phyloP scores from a whole-genome alignment of 192 early-diverging fungal species.

The Phycomyces nitens region DNA sequence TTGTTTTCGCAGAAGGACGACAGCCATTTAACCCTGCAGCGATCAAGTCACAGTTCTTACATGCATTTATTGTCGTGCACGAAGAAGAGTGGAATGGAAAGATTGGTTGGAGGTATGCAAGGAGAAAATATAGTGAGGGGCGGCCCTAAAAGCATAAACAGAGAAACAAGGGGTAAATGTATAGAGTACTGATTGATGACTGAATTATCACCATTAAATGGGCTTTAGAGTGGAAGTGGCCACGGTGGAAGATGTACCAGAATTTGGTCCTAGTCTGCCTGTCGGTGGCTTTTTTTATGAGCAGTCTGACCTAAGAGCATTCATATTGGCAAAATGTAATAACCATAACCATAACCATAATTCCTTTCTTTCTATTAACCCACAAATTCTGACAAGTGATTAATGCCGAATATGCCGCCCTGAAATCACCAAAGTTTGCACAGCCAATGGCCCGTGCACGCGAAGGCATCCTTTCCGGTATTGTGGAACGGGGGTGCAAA shows the following conservation, averaged over 20 bases:
- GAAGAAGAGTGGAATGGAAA: constrained; percentile 20
- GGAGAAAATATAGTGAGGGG: not conserved
- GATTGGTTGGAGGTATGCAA: constrained; percentile 26
- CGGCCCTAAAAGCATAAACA: not conserved
- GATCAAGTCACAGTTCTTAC: constrained; percentile 57
- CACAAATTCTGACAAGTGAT: constrained; percentile 42
- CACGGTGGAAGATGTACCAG: constrained; percentile 43
- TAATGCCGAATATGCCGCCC: constrained; percentile 55
- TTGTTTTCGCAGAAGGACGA: constrained; percentile 52
- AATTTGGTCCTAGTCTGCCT: constrained; percentile 51
- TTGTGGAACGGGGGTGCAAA: constrained; percentile 40
- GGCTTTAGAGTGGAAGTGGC: constrained; percentile 32
- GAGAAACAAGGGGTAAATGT: not conserved
- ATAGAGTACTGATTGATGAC: not conserved
- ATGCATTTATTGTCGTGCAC: constrained; percentile 55
- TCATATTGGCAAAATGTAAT: constrained; percentile 39
- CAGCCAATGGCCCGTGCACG: constrained; percentile 45
- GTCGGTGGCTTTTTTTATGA: constrained; percentile 41
- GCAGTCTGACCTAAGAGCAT: constrained; percentile 33
- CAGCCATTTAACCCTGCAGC: constrained; percentile 51
- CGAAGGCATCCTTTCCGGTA: constrained; percentile 44
- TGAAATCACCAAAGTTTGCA: constrained; percentile 49
- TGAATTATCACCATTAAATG: not conserved
- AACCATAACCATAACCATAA: too few relatives aligned
- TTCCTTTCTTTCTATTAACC: too few relatives aligned